A percentile compares a stretch with the other conserved stretches of the same genome.
Conservation (phyloP, 2,329 filamentous ascomycete genomes). For the Hymenoscyphus fraxineus region DNA sequence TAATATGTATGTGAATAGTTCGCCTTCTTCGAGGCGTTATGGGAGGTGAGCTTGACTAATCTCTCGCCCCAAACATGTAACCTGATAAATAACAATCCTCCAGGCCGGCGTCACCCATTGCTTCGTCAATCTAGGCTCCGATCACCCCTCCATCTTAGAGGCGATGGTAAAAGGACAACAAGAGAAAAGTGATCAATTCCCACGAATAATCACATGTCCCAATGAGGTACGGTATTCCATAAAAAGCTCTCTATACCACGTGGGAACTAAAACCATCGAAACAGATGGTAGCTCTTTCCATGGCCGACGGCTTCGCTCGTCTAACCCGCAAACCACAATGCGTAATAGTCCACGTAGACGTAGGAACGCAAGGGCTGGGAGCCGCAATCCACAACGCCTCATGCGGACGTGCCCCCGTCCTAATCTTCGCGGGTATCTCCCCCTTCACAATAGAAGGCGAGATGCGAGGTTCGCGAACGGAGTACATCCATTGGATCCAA, state of each 20-base stretch:
- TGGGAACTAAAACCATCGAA: constrained; percentile 11
- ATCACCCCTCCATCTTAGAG: constrained; percentile 68
- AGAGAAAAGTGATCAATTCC: constrained; percentile 59
- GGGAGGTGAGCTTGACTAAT: constrained; percentile 43
- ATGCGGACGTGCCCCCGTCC: constrained; percentile 62
- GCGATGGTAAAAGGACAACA: constrained; percentile 69
- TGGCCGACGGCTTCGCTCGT: constrained; percentile 71
- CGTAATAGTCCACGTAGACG: constrained; percentile 66
- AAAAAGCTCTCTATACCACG: neutral
- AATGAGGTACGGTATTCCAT: constrained; percentile 52
- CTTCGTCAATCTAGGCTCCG: constrained; percentile 58
- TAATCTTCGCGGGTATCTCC: constrained; percentile 72
- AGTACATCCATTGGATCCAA: constrained; percentile 78
- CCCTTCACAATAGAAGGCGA: constrained; percentile 71
- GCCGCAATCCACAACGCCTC: constrained; percentile 70
- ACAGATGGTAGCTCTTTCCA: constrained; percentile 70
- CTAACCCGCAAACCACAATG: constrained; percentile 64
- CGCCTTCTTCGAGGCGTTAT: constrained; percentile 70
- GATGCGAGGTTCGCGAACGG: constrained; percentile 63
- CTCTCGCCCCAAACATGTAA: neutral
- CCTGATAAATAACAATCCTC: neutral
- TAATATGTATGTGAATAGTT: constrained; percentile 35
- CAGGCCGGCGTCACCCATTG: constrained; percentile 48
- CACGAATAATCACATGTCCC: constrained; percentile 66
- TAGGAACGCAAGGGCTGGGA: constrained; percentile 67